A percentile compares a stretch with the other conserved stretches of the same genome.
Conservation (phyloP, 2,329 filamentous ascomycete genomes). For the Penicillium fuscoglaucum region DNA sequence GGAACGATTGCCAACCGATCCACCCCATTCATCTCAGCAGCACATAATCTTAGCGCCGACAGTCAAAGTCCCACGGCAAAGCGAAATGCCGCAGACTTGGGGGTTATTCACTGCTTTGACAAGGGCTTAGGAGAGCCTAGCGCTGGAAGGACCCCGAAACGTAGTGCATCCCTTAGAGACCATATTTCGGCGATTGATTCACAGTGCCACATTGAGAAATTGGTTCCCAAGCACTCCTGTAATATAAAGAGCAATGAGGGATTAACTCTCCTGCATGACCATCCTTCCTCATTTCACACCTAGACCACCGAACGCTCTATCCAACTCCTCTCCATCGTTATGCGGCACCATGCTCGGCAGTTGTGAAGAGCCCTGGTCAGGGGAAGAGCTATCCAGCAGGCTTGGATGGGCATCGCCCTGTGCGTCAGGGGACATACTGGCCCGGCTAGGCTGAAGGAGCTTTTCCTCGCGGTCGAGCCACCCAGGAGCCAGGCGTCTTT, state of each 20-base stretch:
- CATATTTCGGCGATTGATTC: neutral
- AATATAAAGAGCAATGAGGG: neutral
- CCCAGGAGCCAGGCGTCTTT: constrained; percentile 62
- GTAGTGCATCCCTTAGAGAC: neutral
- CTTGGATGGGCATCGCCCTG: constrained; percentile 27
- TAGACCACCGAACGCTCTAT: constrained; percentile 54
- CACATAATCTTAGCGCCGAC: neutral
- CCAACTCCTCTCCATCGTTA: constrained; percentile 54
- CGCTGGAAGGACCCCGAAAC: neutral
- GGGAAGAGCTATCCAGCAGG: constrained; percentile 41
- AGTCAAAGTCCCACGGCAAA: neutral
- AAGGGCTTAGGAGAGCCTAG: neutral
- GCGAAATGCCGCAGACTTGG: neutral
- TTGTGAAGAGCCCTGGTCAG: constrained; percentile 33
- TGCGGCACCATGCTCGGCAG: constrained; percentile 44
- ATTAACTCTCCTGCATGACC: neutral
- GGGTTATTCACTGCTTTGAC: neutral
- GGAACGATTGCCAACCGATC: neutral
- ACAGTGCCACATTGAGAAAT: too few species aligned
- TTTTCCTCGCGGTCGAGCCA: constrained; percentile 65
- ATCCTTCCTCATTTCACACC: constrained; percentile 41
- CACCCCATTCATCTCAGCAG: neutral
- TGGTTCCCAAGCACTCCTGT: neutral
- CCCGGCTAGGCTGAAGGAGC: constrained; percentile 54
- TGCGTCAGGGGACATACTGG: constrained; percentile 14